Evolutionary conservation across 2,329 filamentous ascomycete species (phyloP), one percentile per base, ranked within the genome.

Genomic region (Phoma herbarum): DNA sequence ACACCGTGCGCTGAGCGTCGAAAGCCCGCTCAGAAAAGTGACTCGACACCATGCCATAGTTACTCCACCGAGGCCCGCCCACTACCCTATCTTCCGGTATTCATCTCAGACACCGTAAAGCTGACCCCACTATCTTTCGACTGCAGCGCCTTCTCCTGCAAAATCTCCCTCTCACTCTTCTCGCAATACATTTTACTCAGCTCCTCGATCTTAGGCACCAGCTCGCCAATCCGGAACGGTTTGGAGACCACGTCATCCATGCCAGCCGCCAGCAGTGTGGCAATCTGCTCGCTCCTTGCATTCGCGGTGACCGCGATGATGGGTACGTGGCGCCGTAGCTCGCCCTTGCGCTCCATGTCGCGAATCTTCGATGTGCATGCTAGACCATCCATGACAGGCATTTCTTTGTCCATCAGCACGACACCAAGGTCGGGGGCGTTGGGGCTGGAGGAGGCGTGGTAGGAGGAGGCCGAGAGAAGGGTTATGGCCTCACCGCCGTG

Each of bases 241-340:
- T 84, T 83, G 26, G 73, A 77, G 3, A 84, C 81, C 3, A 84
- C 81, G 63, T 83, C 81, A 59, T 84, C 81, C 77, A 79, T 78
- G 25, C 77, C 77, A 1, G 71, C 77, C 5, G 63, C 72, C 0
- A 77, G 58, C 23, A 79, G 62, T 5, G 76, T 75, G 3, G 72
- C 69, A 44, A 79, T 78, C 63, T 79, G 77, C 60, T 78, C 77
- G 29, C 69, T 71, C 2, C 77, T 53, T 28, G 77, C 77, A 51
- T 79, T 79, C 9, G 77, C 77, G 11, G 77, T 79, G 18, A 79
- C 77, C 0, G 77, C 77, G 26, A 79, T 78, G 53, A 79, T 79
- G 2, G 77, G 77, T 2, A 79, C 66, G 49, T 79, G 77, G 2
- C 71, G 46, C 23, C 63, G 64, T 11, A 79, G 60, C 16, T 70